phyloP scores from a whole-genome alignment of 345 rosid species.

The Abelmoschus esculentus region DNA sequence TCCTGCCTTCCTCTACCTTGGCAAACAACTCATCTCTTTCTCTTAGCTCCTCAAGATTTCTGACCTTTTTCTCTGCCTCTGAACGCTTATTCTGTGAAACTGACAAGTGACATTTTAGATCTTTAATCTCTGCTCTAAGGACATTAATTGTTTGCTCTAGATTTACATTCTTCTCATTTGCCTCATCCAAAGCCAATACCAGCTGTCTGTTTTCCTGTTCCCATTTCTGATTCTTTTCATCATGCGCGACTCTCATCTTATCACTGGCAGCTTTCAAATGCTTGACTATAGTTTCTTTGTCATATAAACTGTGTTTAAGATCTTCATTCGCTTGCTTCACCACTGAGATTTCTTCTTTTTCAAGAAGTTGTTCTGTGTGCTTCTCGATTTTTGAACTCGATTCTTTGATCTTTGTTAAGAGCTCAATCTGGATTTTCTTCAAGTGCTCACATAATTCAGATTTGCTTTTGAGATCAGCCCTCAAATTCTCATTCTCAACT shows the following conservation, averaged over 20 bases:
- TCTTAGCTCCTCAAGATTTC: conserved; percentile 35
- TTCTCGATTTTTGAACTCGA: conserved; percentile 35
- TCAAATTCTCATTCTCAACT: conserved; percentile 58
- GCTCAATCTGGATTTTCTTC: conserved; percentile 45
- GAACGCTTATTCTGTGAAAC: conserved; percentile 36
- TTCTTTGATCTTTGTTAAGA: conserved; percentile 33
- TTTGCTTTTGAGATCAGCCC: conserved; percentile 38
- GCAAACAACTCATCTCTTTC: conserved; percentile 48
- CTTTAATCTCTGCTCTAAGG: conserved; percentile 53
- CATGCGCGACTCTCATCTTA: conserved; percentile 46
- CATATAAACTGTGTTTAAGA: conserved; percentile 34
- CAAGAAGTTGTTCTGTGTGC: conserved; percentile 37
- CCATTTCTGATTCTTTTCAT: conserved; percentile 33
- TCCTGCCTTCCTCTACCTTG: conserved; percentile 46
- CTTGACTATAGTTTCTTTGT: conserved; percentile 44
- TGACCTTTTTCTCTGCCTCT: conserved; percentile 47
- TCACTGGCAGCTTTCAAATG: conserved; percentile 45
- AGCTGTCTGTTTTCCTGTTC: conserved; percentile 48
- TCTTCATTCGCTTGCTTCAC: conserved; percentile 37
- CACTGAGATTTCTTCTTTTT: conserved; percentile 33
- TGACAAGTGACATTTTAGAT: conserved; percentile 47
- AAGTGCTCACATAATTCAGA: conserved; percentile 39
- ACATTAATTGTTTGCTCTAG: conserved; percentile 47
- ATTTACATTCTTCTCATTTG: conserved; percentile 48
- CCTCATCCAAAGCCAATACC: conserved; percentile 55